A percentile compares a stretch with the other conserved stretches of the same genome.
Evolutionary conservation across 2,329 filamentous ascomycete genomes (phyloP).

Genomic region (Ophiostoma novo-ulmi): DNA sequence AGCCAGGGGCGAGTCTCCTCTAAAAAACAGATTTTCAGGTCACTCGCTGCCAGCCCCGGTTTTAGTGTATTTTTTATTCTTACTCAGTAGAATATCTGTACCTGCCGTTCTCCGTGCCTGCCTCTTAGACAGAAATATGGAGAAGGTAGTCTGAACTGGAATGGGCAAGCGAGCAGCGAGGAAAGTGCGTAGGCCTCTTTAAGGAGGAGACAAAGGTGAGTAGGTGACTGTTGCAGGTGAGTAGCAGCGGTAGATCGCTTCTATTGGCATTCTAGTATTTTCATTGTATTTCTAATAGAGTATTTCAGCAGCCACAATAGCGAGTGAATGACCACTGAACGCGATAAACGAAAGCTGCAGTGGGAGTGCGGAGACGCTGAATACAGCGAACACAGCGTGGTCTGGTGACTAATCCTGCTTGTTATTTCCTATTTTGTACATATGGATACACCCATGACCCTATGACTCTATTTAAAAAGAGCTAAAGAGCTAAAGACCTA

Average conservation of each 20-base stretch:
- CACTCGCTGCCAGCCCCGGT: conserved; percentile 2
- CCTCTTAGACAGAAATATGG: not conserved
- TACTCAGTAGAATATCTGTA: not conserved
- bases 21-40: not conserved
- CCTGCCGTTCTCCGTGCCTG: not conserved
- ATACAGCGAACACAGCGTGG: not conserved
- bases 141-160: not conserved
- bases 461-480: too few relatives aligned
- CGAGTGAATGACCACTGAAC: too few relatives aligned
- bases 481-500: too few relatives aligned
- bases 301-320: not conserved
- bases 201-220: not conserved
- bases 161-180: not conserved
- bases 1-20: not conserved
- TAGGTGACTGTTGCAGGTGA: not conserved
- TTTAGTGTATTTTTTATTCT: not conserved
- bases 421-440: not conserved
- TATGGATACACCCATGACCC: too few relatives aligned
- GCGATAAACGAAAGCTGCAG: not conserved
- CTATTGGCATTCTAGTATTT: not conserved
- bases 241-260: not conserved
- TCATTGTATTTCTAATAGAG: not conserved
- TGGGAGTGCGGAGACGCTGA: not conserved
- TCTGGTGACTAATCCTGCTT: not conserved
- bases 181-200: not conserved